Evolutionary conservation across 2,329 filamentous ascomycete genomes (phyloP), one percentile per base, ranked within the genome.

Genomic region (Ceratocystis destructans): DNA sequence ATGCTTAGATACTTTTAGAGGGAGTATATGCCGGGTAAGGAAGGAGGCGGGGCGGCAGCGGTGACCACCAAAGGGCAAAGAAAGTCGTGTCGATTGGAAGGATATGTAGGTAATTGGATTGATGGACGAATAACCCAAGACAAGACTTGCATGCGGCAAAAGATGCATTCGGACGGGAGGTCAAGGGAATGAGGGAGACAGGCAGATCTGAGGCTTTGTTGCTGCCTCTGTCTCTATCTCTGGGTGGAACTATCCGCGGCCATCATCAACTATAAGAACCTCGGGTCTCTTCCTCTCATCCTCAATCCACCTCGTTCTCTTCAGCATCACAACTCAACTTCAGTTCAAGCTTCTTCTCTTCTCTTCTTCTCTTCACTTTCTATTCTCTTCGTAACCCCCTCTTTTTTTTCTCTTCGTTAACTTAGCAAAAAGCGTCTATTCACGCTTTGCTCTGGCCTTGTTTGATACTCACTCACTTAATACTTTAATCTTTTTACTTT

Each of bases 321-420:
- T 50, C 64, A 65, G 41, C 64, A 65, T 48, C 64, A 65, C 41
- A 46, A 63, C 31, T 64, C 62, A 55, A 53, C 22, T 31, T 63
- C 62, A 41, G 37, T 41, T 41, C 37, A 64, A 55, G 37, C 48
- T 44, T 55, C 33, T 45, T 62, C 62, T 65, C 25, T 68, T 48
- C 61, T 50, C 46, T 65, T 45, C 61, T 62, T 59, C 22, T 48
- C 48, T 64, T 64, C 63, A 59, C 44, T 68, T 55, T 25, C n/a
- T 53, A 44, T 62, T 64, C 41, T 59, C 53, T 59, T 59, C 53
- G 20, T 17, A 31, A 59, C 25, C 28, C 50, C 50, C 59, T 44
- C 55, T 53, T 64, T 64, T 12, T 63, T 62, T 48, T 44, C 53
- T n/a, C 55, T 61, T 62, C 64, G 41, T 55, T 22, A 28, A n/a